Evolutionary conservation across 805 yeast genomes (phyloP).

Genomic region (Candida succiphila): DNA sequence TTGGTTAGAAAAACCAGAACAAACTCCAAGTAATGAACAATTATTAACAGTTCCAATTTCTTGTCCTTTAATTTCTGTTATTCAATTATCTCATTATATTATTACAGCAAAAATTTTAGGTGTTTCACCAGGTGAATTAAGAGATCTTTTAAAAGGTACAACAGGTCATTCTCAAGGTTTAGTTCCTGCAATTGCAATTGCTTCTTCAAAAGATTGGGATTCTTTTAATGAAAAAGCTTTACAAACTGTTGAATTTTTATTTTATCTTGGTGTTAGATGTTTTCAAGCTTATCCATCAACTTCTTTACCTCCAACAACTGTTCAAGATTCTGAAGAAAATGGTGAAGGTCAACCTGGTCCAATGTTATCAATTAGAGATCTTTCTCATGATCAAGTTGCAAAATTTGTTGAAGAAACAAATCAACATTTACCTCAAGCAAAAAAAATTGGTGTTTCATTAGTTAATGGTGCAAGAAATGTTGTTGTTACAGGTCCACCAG

Average conservation of each 20-base stretch:
- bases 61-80: slow-evolving; percentile 94
- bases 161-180: slow-evolving; percentile 91
- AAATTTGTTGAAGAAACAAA: slow-evolving; percentile 76
- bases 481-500: slow-evolving; percentile 97
- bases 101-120: slow-evolving; percentile 80
- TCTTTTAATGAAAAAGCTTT: slow-evolving; percentile 62
- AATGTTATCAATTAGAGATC: slow-evolving; percentile 90
- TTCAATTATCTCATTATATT: slow-evolving; percentile 89
- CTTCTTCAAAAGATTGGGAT: slow-evolving; percentile 78
- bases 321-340: slow-evolving; percentile 84
- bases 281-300: slow-evolving; percentile 88
- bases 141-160: slow-evolving; percentile 58
- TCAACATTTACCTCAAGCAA: slow-evolving; percentile 84
- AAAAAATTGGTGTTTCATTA: slow-evolving; percentile 83
- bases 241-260: slow-evolving; percentile 76
- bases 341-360: slow-evolving; percentile 98
- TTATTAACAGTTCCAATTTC: slow-evolving; percentile 86
- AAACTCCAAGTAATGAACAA: slow-evolving; percentile 85
- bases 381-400: slow-evolving; percentile 73
- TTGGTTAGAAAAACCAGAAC: slow-evolving; percentile 81
- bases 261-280: slow-evolving; percentile 91
- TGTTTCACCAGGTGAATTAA: slow-evolving; percentile 80
- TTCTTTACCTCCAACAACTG: slow-evolving; percentile 84
- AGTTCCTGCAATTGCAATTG: slow-evolving; percentile 86
- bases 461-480: slow-evolving; percentile 93